Conservation (phyloP, 108 stramenopile species). For the Cyclotella baltica region DNA sequence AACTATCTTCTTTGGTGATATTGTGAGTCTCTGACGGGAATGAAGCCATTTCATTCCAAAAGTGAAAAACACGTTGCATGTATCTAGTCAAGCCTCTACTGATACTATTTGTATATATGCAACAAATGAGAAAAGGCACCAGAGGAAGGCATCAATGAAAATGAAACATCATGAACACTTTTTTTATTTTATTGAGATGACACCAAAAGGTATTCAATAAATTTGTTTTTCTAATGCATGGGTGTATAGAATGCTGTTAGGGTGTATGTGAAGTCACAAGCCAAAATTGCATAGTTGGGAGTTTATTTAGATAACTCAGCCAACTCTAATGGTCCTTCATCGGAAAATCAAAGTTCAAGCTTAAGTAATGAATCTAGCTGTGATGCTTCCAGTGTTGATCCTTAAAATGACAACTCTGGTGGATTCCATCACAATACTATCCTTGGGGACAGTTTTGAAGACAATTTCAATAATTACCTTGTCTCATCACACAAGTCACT, state of each 20-base stretch:
- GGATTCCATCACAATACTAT: conserved; percentile 30
- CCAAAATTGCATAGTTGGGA: conserved; percentile 82
- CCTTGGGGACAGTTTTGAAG: conserved; percentile 5
- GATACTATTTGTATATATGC: not conserved
- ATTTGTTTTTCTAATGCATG: not conserved
- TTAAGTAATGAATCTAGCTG: conserved; percentile 32
- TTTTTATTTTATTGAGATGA: conserved; percentile 76
- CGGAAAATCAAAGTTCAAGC: conserved; percentile 41
- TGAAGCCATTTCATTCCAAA: not conserved
- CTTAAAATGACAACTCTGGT: conserved; percentile 51
- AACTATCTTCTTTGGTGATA: conserved; percentile 49
- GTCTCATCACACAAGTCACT: conserved; percentile 34
- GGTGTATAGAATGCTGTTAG: too few species aligned
- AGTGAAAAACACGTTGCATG: not conserved
- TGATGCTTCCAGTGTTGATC: conserved; percentile 37
- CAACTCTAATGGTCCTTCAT: not conserved
- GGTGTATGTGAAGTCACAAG: too few species aligned
- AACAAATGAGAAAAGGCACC: conserved; percentile 4
- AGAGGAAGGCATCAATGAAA: not conserved
- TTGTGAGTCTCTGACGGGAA: conserved; percentile 9
- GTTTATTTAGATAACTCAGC: conserved; percentile 31
- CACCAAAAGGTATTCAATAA: not conserved
- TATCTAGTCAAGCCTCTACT: not conserved
- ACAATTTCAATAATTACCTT: conserved; percentile 34
- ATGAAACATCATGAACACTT: conserved; percentile 34